Percentiles rank a stretch among this genome's conserved stretches.
phyloP scores from a whole-genome alignment of 2,329 filamentous ascomycete species.

The Blastomyces percursus region DNA sequence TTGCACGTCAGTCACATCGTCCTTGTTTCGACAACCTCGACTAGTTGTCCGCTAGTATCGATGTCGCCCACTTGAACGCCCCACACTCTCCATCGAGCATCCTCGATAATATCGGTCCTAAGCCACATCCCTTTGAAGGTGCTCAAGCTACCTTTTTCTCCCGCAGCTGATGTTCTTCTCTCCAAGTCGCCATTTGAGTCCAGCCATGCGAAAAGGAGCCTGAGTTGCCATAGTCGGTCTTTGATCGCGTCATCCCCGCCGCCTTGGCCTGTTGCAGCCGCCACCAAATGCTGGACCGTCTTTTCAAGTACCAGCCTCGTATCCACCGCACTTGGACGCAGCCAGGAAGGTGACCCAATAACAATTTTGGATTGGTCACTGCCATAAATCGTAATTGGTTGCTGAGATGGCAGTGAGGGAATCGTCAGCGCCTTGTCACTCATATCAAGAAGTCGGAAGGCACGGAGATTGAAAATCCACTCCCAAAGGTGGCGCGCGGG shows the following conservation, averaged over 20 bases:
- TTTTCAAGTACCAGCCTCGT: constrained; percentile 56
- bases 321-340: constrained; percentile 55
- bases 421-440: constrained; percentile 58
- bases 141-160: constrained; percentile 18
- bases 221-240: constrained; percentile 52
- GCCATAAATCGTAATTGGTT: constrained; percentile 16
- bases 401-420: constrained; percentile 32
- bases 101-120: constrained; percentile 30
- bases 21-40: not conserved
- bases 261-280: constrained; percentile 22
- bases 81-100: constrained; percentile 34
- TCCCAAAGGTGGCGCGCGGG: constrained; percentile 46
- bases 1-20: not conserved
- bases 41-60: not conserved
- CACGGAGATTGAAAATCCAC: constrained; percentile 59
- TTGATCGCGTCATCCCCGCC: constrained; percentile 37
- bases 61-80: constrained; percentile 25
- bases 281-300: constrained; percentile 28
- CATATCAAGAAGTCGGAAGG: constrained; percentile 45
- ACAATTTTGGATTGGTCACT: constrained; percentile 31
- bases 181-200: constrained; percentile 34
- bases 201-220: constrained; percentile 56
- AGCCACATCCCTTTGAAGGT: constrained; percentile 28
- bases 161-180: constrained; percentile 25
- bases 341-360: constrained; percentile 38